Evolutionary conservation across 345 rosid genomes (phyloP).

Genomic region (Eucalyptus albens): DNA sequence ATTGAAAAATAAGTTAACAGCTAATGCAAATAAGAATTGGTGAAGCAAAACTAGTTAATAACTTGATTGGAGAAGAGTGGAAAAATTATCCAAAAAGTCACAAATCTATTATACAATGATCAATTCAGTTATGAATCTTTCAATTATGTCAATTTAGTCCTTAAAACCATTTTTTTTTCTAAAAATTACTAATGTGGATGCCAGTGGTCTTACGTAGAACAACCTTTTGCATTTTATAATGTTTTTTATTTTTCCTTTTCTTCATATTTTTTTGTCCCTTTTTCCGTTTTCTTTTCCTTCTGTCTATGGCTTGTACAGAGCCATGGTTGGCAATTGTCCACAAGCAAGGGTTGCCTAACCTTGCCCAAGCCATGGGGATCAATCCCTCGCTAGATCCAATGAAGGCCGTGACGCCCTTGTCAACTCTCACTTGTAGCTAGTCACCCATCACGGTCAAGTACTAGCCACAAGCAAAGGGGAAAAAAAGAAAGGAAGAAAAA

Average conservation of each 20-base stretch:
- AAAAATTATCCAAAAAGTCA: too few species aligned
- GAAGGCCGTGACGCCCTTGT: background rate
- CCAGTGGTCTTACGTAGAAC: too few species aligned
- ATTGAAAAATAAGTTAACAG: background rate
- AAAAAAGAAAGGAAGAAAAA: too few species aligned
- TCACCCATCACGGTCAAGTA: background rate
- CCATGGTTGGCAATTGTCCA: too few species aligned
- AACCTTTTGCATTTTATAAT: background rate
- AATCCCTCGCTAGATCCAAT: background rate
- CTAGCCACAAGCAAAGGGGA: background rate
- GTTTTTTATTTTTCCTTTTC: background rate
- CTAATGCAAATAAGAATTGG: background rate
- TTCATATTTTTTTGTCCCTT: too few species aligned
- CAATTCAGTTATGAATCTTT: too few species aligned
- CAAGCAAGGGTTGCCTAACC: background rate
- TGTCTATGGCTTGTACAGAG: too few species aligned
- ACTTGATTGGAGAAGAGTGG: background rate
- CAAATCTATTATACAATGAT: too few species aligned
- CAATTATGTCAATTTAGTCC: background rate
- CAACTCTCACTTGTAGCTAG: background rate
- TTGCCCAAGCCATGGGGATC: background rate
- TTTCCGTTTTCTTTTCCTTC: too few species aligned
- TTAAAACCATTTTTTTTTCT: too few species aligned
- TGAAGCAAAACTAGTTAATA: background rate
- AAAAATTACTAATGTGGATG: background rate